These are phyloP conservation scores for Kazachstania bromeliacearum DNA, from an alignment of 805 yeast species.

Conservation along the genomic window DNA sequence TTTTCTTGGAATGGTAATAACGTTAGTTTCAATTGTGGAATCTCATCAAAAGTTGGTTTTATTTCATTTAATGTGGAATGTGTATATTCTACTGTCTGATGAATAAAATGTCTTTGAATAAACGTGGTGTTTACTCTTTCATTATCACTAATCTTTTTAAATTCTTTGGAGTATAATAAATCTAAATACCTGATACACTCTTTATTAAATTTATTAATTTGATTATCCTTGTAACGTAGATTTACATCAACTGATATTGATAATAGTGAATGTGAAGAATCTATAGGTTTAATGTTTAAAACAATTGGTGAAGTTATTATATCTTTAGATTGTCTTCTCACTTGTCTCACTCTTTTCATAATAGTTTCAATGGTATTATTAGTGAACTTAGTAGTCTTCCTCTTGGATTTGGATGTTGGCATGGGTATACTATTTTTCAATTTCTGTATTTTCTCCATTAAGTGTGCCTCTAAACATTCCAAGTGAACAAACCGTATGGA, in stretches of 20 bases:
- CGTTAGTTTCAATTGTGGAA: constrained; percentile 12
- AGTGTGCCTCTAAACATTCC: no score
- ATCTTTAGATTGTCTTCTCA: constrained; percentile 6
- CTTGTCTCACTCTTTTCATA: constrained; percentile 1
- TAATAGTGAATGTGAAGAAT: neutral
- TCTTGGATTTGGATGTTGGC: neutral
- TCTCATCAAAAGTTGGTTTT: constrained; percentile 2
- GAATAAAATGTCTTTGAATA: constrained; percentile 21
- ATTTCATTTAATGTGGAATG: constrained; percentile 7
- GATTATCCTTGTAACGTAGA: constrained; percentile 5
- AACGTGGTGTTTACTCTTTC: constrained; percentile 7
- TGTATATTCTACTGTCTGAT: constrained; percentile 19
- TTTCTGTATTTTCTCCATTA: neutral
- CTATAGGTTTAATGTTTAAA: neutral
- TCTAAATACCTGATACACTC: constrained; percentile 20
- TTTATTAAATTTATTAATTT: constrained; percentile 18
- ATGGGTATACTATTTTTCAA: no score
- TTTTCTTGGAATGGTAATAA: constrained; percentile 26
- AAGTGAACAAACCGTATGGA: no score
- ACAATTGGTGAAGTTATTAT: neutral
- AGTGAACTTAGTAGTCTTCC: no score
- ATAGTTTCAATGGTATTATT: neutral
- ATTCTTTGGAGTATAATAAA: constrained; percentile 10
- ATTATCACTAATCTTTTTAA: neutral
- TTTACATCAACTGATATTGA: constrained; percentile 4